Base-by-base conservation (phyloP, 805 yeast genomes). In the Teunomyces kruisii region DNA sequence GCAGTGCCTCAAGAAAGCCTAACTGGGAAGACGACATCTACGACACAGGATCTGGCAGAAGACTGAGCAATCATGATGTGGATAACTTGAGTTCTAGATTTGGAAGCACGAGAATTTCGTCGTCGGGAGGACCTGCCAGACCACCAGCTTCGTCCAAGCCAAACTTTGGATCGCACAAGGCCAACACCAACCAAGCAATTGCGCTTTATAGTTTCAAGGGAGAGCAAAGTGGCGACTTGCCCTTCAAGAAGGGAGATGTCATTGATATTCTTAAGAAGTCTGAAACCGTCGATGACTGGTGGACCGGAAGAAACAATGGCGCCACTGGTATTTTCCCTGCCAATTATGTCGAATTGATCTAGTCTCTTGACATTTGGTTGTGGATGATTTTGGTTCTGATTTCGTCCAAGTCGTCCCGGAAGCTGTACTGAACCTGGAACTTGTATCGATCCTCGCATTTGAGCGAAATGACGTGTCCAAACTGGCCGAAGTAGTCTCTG, bases 271-370 rank as follows among this genome's bases (percentile, higher is more conserved):
- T 88, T 45, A 88, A 90, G 65, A 88, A 87, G 65, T 83, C 94
- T 8, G 91, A 86, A 7, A 85, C 96, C 10, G 80, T 83, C 40
- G 96, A 94, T 63, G 98, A 94, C 64, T 94, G 99, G 99, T 94
- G 99, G 99, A 89, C 97, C 0, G 99, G 99, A 22, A 82, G 86
- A 61, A 72, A 82, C 44, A 87, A 86, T 54, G 92, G 95, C 9
- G 69, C 68, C 49, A 88, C 88, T 56, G 99, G 99, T 35, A 91
- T 91, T 16, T 92, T 92, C 78, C 99, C 99, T 8, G 99, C 99
- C 2, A 92, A 92, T 64, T 92, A 92, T 61, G 97, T 92, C 35
- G 96, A 91, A 61, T 67, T 91, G 56, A 79, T 82, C 43, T 84
- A 60, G 32, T 6, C 12, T 5, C 8, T 8, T 6, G 8, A 8